A percentile compares a stretch with the other conserved stretches of the same genome.
These are phyloP conservation scores for Casuarina glauca DNA, from an alignment of 306 rosid genomes.

Conservation along the genomic window DNA sequence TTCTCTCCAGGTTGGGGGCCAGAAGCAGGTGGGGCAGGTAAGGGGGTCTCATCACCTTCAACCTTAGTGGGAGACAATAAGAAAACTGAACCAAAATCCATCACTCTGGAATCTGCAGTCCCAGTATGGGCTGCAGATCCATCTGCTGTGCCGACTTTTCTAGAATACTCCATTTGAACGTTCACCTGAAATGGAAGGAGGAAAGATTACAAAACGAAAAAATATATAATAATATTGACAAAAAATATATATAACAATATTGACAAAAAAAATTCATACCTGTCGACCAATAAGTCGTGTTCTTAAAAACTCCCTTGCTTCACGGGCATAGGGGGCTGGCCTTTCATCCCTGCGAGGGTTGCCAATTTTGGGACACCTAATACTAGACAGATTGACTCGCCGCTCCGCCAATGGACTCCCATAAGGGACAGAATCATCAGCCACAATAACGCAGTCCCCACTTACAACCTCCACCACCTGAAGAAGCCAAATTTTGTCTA, in stretches of 20 bases:
- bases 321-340: constrained; percentile 98
- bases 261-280: constrained; percentile 41
- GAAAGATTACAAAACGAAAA: constrained; percentile 17
- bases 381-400: constrained; percentile 95
- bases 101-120: constrained; percentile 72
- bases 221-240: too few species aligned
- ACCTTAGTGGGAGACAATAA: constrained; percentile 53
- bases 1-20: constrained; percentile 66
- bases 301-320: constrained; percentile 96
- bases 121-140: constrained; percentile 56
- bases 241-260: too few species aligned
- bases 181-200: constrained; percentile 57
- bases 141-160: constrained; percentile 63
- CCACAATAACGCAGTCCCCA: constrained; percentile 89
- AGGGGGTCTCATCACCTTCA: constrained; percentile 64
- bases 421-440: constrained; percentile 87
- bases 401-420: constrained; percentile 95
- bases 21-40: constrained; percentile 46
- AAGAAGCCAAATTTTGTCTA: constrained; percentile 23
- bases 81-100: constrained; percentile 98
- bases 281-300: constrained; percentile 87
- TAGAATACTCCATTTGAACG: constrained; percentile 96
- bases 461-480: constrained; percentile 99
- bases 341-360: constrained; percentile 98
- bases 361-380: constrained; percentile 96